Conservation (phyloP, 805 yeast genomes). For the Saturnispora zaruensis region DNA sequence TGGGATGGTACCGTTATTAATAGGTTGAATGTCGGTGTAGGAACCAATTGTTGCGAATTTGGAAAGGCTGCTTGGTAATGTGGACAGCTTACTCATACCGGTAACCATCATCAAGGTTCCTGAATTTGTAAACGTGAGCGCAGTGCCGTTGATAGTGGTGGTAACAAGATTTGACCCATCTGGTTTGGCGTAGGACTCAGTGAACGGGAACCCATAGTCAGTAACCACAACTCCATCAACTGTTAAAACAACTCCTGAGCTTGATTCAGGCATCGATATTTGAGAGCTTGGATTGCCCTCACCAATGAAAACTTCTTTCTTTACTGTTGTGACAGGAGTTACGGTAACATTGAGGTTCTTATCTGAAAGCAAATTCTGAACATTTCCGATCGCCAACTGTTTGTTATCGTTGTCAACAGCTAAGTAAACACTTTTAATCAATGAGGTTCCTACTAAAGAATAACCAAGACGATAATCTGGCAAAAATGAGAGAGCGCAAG, state of each 20-base stretch:
- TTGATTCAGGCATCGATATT: neutral
- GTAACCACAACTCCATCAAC: conserved; percentile 3
- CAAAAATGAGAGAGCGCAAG: conserved; percentile 46
- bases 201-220: conserved; percentile 4
- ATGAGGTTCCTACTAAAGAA: conserved; percentile 50
- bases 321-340: neutral
- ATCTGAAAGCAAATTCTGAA: conserved; percentile 34
- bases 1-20: conserved; percentile 27
- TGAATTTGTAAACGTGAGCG: neutral
- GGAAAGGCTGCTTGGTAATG: neutral
- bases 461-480: conserved; percentile 44
- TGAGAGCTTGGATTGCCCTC: neutral
- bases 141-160: neutral
- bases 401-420: conserved; percentile 57
- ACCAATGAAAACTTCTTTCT: conserved; percentile 3
- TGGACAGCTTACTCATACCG: neutral
- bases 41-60: conserved; percentile 2
- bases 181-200: conserved; percentile 8
- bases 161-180: conserved; percentile 1
- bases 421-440: conserved; percentile 43
- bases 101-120: neutral
- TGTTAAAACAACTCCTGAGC: conserved; percentile 1
- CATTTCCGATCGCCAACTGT: conserved; percentile 37
- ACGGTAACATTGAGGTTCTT: neutral
- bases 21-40: conserved; percentile 13